These are phyloP conservation scores for Rhododendron molle DNA, from an alignment of 148 eudicot genomes.

Conservation along the genomic window DNA sequence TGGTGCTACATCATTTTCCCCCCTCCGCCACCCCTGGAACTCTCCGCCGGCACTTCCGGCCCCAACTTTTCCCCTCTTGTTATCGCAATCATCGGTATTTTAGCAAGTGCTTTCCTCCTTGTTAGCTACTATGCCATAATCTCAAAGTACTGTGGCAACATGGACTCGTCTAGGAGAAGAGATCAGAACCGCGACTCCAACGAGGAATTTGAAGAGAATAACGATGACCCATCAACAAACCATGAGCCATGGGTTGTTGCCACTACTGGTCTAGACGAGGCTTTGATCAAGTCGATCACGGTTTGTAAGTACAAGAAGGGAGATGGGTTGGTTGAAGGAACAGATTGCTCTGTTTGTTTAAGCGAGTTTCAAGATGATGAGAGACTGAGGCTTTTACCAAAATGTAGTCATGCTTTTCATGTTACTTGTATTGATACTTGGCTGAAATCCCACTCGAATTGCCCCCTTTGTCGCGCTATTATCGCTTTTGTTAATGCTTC, in stretches of 20 bases:
- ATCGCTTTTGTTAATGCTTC: conserved; percentile 24
- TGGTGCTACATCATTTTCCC: conserved; percentile 61
- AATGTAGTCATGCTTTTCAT: conserved; percentile 87
- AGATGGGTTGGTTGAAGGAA: conserved; percentile 38
- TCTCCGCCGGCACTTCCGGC: conserved; percentile 29
- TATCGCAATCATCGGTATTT: conserved; percentile 62
- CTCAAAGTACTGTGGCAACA: conserved; percentile 53
- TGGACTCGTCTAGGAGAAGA: conserved; percentile 21
- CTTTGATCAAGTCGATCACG: conserved; percentile 52
- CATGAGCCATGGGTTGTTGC: conserved; percentile 54
- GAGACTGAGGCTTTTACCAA: conserved; percentile 61
- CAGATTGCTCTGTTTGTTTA: conserved; percentile 68
- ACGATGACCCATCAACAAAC: conserved; percentile 23
- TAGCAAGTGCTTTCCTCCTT: conserved; percentile 74
- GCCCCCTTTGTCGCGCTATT: conserved; percentile 81
- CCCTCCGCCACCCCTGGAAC: conserved; percentile 56
- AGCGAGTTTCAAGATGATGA: conserved; percentile 66
- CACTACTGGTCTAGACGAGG: conserved; percentile 60
- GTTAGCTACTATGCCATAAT: conserved; percentile 73
- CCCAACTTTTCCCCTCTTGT: conserved; percentile 72
- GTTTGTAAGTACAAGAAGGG: conserved; percentile 53
- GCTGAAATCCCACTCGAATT: conserved; percentile 77
- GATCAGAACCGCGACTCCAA: conserved; percentile 10
- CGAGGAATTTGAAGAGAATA: conserved; percentile 27
- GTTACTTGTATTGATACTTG: conserved; percentile 75